A percentile compares a stretch with the other conserved stretches of the same genome.
Conservation (phyloP, 345 rosid species). For the Salix suchowensis region DNA sequence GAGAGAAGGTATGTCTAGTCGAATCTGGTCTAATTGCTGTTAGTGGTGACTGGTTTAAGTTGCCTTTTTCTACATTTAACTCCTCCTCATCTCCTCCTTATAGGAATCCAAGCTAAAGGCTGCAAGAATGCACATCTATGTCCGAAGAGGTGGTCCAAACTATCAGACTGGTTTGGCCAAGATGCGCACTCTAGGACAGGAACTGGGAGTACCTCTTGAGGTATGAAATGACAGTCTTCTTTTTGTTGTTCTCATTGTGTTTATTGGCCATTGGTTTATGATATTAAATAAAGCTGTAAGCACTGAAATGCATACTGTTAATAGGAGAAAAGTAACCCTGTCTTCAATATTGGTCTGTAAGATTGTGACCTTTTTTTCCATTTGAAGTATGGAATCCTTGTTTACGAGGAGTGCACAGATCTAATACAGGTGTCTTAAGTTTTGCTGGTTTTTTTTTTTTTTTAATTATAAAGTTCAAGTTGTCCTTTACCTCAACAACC, state of each 20-base stretch:
- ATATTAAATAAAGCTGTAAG: background rate
- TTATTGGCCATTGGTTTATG: background rate
- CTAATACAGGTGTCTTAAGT: background rate
- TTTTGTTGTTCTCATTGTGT: background rate
- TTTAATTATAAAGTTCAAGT: background rate
- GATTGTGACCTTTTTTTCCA: background rate
- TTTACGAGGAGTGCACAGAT: no score
- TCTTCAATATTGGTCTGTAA: background rate
- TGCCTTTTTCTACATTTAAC: background rate
- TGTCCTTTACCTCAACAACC: background rate
- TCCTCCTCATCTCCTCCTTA: background rate
- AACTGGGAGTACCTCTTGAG: constrained; percentile 83
- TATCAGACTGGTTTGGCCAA: constrained; percentile 82
- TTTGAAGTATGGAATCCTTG: background rate
- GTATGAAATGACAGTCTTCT: constrained; percentile 22
- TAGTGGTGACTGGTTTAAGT: background rate
- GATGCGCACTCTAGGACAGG: constrained; percentile 83
- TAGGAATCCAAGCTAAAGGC: constrained; percentile 89
- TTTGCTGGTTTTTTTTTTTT: background rate
- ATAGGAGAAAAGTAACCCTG: background rate
- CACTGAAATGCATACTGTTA: background rate
- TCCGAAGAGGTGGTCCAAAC: constrained; percentile 94
- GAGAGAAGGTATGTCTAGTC: constrained; percentile 62
- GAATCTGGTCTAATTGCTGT: background rate
- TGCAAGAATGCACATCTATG: constrained; percentile 88